Evolutionary conservation across 805 yeast genomes (phyloP), one percentile per base, ranked within the genome.

Genomic region (Clavispora fructus): DNA sequence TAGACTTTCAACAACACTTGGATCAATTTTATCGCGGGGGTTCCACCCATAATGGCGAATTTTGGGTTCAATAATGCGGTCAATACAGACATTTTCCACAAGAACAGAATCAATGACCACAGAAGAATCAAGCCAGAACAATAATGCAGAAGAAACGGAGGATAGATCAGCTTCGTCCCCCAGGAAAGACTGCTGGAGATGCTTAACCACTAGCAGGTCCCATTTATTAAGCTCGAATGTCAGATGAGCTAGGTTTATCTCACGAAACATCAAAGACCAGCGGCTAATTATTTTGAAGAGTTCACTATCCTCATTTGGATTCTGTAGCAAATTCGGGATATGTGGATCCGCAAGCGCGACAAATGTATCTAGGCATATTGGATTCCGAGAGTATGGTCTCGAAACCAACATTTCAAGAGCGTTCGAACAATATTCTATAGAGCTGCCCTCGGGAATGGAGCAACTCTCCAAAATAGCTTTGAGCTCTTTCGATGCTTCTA

Each of bases 121-220:
- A 7, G 53, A 49, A 2, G 57, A 54, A 14, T 39, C 47, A 19
- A 52, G 42, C 57, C 54, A 54, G 40, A 49, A 47, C n/a, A 42
- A 29, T 11, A 54, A 13, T 7, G 38, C 1, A 4, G 30, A 17
- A 14, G 32, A 2, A 16, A 11, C 13, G 13, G 13, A 4, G 23
- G 25, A 17, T 8, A 33, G 25, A 33, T 17, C 25, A 9, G 13
- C 6, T 16, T 16, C 25, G 6, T 19, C 23, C 23, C 23, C 23
- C 23, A 33, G 30, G 6, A 28, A 28, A 14, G 9, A 9, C 6
- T 27, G 10, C 32, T 39, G 7, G 17, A 51, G 40, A 28, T 39
- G 39, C 11, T 26, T 41, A 27, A 49, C 17, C 9, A 50, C 35
- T 37, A 52, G 14, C 7, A 52, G 43, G 35, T 52, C 55, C 55